phyloP scores from a whole-genome alignment of 768 basidiomycete genomes.

The Cystobasidium ongulense region DNA sequence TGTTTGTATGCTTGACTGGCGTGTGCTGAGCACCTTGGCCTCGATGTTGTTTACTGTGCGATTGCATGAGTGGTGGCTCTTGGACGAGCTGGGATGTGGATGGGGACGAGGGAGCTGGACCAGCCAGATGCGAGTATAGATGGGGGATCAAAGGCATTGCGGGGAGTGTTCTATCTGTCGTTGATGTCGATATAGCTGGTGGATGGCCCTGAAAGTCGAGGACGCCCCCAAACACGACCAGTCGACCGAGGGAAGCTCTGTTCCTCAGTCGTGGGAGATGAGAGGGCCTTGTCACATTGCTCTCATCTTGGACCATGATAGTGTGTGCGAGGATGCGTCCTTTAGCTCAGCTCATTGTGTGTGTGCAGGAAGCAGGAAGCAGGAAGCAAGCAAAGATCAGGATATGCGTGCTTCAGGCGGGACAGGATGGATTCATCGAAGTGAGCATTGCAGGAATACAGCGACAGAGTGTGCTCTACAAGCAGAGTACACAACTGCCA shows the following conservation, averaged over 20 bases:
- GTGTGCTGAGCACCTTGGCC: neutral
- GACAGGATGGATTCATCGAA: too few species aligned
- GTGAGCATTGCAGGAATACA: too few species aligned
- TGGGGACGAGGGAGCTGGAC: neutral
- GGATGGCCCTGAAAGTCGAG: neutral
- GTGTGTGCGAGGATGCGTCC: too few species aligned
- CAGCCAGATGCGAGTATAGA: neutral
- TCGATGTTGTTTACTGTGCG: constrained; percentile 1
- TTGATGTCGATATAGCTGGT: neutral
- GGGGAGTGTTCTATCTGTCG: neutral
- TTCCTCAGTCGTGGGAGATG: neutral
- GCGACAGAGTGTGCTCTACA: too few species aligned
- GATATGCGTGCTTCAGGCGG: too few species aligned
- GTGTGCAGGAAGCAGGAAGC: too few species aligned
- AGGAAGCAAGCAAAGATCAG: too few species aligned
- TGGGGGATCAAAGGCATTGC: neutral
- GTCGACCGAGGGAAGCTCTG: neutral
- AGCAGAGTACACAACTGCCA: too few species aligned
- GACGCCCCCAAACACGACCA: neutral
- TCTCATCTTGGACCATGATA: neutral
- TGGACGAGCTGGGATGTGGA: neutral
- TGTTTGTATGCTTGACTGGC: neutral
- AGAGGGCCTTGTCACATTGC: too few species aligned
- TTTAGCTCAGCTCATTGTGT: too few species aligned
- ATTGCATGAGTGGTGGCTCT: neutral